phyloP scores from a whole-genome alignment of 2,329 filamentous ascomycete species.

The Blastomyces parvus region DNA sequence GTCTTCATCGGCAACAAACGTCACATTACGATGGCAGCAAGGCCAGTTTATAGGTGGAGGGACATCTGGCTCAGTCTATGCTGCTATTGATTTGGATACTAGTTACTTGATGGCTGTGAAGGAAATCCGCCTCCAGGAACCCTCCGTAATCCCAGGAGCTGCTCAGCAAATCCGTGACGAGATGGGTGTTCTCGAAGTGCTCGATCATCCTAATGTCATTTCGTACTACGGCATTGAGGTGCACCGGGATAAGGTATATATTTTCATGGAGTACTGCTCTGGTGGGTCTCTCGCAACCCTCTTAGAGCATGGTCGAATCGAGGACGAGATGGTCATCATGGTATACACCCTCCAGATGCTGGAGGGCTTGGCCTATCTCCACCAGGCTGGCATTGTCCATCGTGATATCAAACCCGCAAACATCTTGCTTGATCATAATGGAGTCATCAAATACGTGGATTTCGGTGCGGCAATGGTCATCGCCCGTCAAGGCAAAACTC shows the following conservation, averaged over 20 bases:
- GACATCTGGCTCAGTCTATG: conserved; percentile 95
- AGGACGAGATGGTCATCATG: conserved; percentile 47
- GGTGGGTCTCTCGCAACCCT: conserved; percentile 84
- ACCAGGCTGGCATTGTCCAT: conserved; percentile 48
- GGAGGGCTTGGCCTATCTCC: conserved; percentile 49
- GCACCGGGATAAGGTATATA: conserved; percentile 97
- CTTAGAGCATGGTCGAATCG: conserved; percentile 86
- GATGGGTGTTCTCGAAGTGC: conserved; percentile 89
- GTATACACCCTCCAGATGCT: conserved; percentile 61
- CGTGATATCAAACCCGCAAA: conserved; percentile 57
- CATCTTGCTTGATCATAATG: conserved; percentile 73
- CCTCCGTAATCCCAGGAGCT: conserved; percentile 88
- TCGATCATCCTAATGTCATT: conserved; percentile 96
- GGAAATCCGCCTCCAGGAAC: conserved; percentile 93
- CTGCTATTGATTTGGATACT: conserved; percentile 92
- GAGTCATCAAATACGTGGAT: conserved; percentile 98
- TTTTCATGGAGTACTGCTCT: conserved; percentile 99
- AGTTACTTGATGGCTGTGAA: conserved; percentile 98
- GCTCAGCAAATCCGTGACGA: conserved; percentile 91
- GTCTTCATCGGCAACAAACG: conserved; percentile 87
- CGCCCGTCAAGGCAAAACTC: conserved; percentile 80
- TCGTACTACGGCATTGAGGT: conserved; percentile 98
- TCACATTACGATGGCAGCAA: conserved; percentile 95
- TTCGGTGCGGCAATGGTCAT: conserved; percentile 97
- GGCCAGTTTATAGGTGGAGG: conserved; percentile 96